Base-by-base conservation (phyloP, 129 eudicot genomes). In the Scalesia atractyloides region DNA sequence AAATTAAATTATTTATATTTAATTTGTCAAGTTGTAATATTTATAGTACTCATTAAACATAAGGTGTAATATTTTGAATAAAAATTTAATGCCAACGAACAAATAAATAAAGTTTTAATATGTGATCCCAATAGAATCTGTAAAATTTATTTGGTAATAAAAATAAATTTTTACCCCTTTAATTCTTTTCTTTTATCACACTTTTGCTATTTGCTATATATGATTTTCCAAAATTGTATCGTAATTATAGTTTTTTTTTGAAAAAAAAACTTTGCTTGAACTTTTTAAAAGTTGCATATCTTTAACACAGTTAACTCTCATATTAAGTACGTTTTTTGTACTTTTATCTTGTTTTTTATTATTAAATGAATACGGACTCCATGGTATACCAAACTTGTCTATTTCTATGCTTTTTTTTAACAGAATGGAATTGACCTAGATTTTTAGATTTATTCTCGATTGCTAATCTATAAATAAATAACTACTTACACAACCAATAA, bases 321-420 rank as follows among this genome's bases (percentile, higher is more conserved):
- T 41, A 11, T 41, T 41, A 41, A 41, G 46, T 41, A 41, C 10
- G 1, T 41, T 41, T 41, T 41, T 41, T 41, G 46, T 41, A 41
- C 46, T 41, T 41, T 41, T 41, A 41, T 41, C 46, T 41, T 41
- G 10, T 2, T 18, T 7, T 7, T 17, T 52, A 56, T 19, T 8
- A 10, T 56, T 19, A 0, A 64, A 16, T 2, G 6, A 17, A 37
- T 37, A 7, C n/a, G 70, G 64, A 74, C 58, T 78, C 84, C 77
- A 80, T 81, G 79, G 86, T 81, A 81, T 86, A 75, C 64, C n/a
- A 37, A 57, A 52, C 51, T 53, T 78, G 72, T 63, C 72, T 17
- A 51, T 64, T 64, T 46, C 52, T 22, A 71, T 67, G 68, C 60
- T 58, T 74, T 73, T 71, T 70, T 49, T 30, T 44, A 50, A 37